Evolutionary conservation across 2,329 filamentous ascomycete genomes (phyloP).

Genomic region (Dactylonectria estremocensis): DNA sequence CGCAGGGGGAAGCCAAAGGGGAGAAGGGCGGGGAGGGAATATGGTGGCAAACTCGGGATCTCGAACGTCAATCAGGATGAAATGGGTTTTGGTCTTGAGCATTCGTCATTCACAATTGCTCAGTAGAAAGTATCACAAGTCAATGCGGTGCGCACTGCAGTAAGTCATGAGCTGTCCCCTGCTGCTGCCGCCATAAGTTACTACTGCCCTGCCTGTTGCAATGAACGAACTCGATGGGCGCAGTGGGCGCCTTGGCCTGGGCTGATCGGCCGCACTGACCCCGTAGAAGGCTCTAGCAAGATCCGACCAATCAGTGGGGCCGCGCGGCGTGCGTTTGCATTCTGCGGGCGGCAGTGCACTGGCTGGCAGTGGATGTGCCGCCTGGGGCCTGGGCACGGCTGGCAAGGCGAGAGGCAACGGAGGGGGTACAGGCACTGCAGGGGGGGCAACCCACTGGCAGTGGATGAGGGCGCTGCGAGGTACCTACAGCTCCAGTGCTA

Average conservation of each 20-base stretch:
- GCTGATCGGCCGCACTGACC: constrained; percentile 13
- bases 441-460: neutral
- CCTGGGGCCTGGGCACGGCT: constrained; percentile 1
- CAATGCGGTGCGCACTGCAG: too few relatives aligned
- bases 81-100: neutral
- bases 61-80: neutral
- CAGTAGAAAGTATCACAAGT: too few relatives aligned
- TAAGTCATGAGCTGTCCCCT: too few relatives aligned
- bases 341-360: constrained; percentile 19
- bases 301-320: constrained; percentile 41
- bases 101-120: too few relatives aligned
- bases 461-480: neutral
- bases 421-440: too few relatives aligned
- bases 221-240: neutral
- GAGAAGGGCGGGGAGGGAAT: neutral
- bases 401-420: neutral
- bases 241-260: neutral
- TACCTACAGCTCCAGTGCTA: neutral
- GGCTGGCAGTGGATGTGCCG: constrained; percentile 5
- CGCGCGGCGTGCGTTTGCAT: constrained; percentile 26
- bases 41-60: neutral
- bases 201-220: too few relatives aligned
- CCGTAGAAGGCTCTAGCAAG: constrained; percentile 46
- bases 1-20: neutral
- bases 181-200: too few relatives aligned